Evolutionary conservation across 805 yeast species (phyloP), one percentile per base, ranked within the genome.

Genomic region (Nakazawaea populi): DNA sequence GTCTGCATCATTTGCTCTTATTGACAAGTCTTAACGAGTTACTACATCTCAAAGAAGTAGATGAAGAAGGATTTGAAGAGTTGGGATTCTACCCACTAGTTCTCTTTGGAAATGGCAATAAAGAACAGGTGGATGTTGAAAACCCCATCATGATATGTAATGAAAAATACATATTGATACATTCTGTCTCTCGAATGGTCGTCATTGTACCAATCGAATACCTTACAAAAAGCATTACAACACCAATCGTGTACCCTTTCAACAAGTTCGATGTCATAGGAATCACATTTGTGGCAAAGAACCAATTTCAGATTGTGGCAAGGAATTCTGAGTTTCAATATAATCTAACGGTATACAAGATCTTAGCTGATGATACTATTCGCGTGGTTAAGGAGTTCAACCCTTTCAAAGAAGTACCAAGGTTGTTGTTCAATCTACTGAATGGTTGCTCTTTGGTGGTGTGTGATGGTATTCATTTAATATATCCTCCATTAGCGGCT

Each of bases 351-450:
- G 34, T 44, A 11, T 44, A 24, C 28, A 24, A 44, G 18, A 44
- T 44, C n/a, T 6, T 24, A 7, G 18, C 24, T 27, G 41, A 28
- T 8, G 34, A 36, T 5, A 12, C 27, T 5, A 10, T 36, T 12
- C 27, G 14, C 11, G 24, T 41, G 11, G 18, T 41, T 1, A 40
- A 18, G 1, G 10, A n/a, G 28, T 47, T 31, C 14, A 47, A 42
- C 14, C 51, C 42, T 32, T 47, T 47, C 42, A 47, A 47, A 42
- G 46, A 42, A 7, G 42, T 41, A 3, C 51, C 51, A 5, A 42
- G 41, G 11, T 27, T 27, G 8, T 31, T 41, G 12, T 9, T 40
- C n/a, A 9, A 14, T 14, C 31, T 47, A 32, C 45, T 31, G 18
- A 36, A 28, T 14, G 14, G 38, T 14, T 37, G n/a, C 28, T 27